Percentiles rank a stretch among this genome's conserved stretches.
These are phyloP conservation scores for Ophiorrhiza pumila DNA, from an alignment of 257 asterid genomes.

Conservation along the genomic window DNA sequence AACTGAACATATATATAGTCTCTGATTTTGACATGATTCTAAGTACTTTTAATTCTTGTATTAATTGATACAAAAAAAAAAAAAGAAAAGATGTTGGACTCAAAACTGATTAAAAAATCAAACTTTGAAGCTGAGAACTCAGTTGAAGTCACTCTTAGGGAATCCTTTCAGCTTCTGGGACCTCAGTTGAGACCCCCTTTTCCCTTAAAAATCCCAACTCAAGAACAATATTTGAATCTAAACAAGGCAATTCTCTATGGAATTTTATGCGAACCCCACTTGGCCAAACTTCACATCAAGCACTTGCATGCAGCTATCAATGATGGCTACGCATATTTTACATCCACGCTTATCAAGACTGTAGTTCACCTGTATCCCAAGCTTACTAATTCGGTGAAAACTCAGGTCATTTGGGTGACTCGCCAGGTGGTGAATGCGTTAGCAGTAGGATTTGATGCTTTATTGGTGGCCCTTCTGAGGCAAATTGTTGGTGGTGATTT, in stretches of 20 bases:
- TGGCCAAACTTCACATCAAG: slow-evolving; percentile 51
- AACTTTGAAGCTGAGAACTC: too few relatives aligned
- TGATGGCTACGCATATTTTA: slow-evolving; percentile 60
- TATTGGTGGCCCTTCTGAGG: slow-evolving; percentile 60
- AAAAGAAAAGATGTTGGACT: too few relatives aligned
- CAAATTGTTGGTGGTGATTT: slow-evolving; percentile 74
- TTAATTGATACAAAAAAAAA: too few relatives aligned
- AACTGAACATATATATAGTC: too few relatives aligned
- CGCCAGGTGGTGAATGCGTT: slow-evolving; percentile 52
- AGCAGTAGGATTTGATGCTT: slow-evolving; percentile 61
- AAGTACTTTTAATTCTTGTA: too few relatives aligned
- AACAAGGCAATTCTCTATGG: slow-evolving; percentile 68
- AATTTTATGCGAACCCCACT: slow-evolving; percentile 46
- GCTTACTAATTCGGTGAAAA: slow-evolving; percentile 43
- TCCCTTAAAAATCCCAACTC: slow-evolving; percentile 49
- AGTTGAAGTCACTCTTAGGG: slow-evolving; percentile 47
- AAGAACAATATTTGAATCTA: slow-evolving; percentile 44
- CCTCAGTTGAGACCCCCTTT: slow-evolving; percentile 69
- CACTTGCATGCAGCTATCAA: slow-evolving; percentile 57
- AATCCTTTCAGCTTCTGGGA: slow-evolving; percentile 49
- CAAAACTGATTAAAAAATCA: too few relatives aligned
- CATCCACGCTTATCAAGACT: slow-evolving; percentile 45
- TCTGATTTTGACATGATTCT: too few relatives aligned
- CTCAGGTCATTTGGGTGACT: slow-evolving; percentile 55
- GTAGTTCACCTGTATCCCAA: slow-evolving; percentile 50